Conservation (phyloP, 495 filamentous ascomycete genomes). For the Aspergillus sclerotiicarbonarius region DNA sequence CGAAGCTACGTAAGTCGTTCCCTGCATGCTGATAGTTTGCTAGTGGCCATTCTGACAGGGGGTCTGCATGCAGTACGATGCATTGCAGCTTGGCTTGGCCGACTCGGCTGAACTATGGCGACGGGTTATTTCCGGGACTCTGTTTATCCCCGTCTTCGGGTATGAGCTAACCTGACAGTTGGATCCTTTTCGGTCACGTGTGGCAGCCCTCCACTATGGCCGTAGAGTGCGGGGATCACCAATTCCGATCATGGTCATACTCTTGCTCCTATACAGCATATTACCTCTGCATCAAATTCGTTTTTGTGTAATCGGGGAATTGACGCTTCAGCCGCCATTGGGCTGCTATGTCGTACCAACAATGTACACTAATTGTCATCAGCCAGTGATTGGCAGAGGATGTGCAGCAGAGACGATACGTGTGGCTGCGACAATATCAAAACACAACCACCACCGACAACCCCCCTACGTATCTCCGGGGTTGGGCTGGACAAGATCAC, state of each 20-base stretch:
- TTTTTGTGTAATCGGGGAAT: neutral
- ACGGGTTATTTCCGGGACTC: neutral
- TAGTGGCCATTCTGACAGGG: neutral
- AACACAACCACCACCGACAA: neutral
- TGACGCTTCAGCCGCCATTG: neutral
- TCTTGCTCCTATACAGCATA: neutral
- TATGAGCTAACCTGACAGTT: slow-evolving; percentile 9
- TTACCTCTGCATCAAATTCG: neutral
- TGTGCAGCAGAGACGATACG: neutral
- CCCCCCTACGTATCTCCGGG: neutral
- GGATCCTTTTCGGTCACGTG: slow-evolving; percentile 16
- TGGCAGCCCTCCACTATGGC: neutral
- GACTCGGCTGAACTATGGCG: neutral
- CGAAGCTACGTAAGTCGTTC: neutral
- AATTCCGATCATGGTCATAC: neutral
- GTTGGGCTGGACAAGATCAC: slow-evolving; percentile 6
- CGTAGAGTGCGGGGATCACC: neutral
- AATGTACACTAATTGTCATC: neutral
- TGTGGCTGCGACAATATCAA: slow-evolving; percentile 2
- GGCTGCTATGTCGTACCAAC: slow-evolving; percentile 1
- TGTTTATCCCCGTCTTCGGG: neutral
- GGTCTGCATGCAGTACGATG: neutral
- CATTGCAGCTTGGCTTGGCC: neutral
- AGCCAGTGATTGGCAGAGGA: neutral
- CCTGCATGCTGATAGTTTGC: neutral